Conservation (phyloP, 257 asterid species). For the Lantana camara region DNA sequence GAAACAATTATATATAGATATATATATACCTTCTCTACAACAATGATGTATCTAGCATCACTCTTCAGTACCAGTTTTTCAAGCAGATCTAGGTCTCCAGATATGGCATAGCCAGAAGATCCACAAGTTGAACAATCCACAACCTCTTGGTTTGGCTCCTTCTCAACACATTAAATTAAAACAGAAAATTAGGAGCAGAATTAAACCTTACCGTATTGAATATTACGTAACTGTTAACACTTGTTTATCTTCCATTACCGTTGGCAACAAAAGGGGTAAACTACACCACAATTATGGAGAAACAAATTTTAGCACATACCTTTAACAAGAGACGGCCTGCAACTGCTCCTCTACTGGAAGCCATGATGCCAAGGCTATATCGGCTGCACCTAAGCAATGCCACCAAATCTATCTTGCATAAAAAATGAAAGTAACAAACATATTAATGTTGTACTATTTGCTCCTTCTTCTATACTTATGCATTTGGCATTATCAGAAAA, state of each 20-base stretch:
- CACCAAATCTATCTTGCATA: constrained; percentile 62
- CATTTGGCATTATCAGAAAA: not conserved
- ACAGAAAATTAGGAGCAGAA: constrained; percentile 11
- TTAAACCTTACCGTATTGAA: not conserved
- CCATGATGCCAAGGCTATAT: constrained; percentile 88
- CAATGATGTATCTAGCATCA: constrained; percentile 85
- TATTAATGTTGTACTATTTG: too few species aligned
- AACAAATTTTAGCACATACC: constrained; percentile 40
- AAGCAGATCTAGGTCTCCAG: constrained; percentile 78
- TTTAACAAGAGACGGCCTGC: constrained; percentile 86
- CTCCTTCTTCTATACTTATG: not conserved
- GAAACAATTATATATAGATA: constrained; percentile 5
- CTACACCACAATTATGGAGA: not conserved
- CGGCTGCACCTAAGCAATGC: constrained; percentile 91
- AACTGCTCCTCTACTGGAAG: constrained; percentile 86
- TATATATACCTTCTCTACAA: constrained; percentile 79
- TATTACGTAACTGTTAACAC: not conserved
- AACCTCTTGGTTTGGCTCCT: constrained; percentile 78
- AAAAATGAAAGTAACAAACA: constrained; percentile 3
- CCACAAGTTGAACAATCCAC: constrained; percentile 85
- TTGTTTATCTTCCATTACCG: not conserved
- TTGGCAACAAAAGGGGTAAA: not conserved
- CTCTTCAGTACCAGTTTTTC: constrained; percentile 65
- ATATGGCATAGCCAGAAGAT: constrained; percentile 85
- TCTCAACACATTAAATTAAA: constrained; percentile 22